Conservation (phyloP, 2,329 filamentous ascomycete genomes). For the Ascochyta viciae-villosae region DNA sequence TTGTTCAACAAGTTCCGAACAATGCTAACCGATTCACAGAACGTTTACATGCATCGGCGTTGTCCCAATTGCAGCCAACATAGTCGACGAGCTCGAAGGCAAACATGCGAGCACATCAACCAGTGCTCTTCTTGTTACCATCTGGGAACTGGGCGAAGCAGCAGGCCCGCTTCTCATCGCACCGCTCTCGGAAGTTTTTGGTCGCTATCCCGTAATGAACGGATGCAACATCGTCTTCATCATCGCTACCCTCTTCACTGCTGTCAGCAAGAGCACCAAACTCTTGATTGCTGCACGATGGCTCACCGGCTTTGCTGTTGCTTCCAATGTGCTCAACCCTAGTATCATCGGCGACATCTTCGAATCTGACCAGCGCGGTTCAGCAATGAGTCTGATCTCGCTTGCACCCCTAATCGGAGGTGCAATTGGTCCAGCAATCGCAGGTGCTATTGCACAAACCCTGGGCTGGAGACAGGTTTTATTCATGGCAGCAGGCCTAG, state of each 20-base stretch:
- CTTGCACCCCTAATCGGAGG: conserved; percentile 66
- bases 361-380: conserved; percentile 62
- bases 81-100: conserved; percentile 42
- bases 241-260: conserved; percentile 49
- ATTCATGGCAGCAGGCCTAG: conserved; percentile 59
- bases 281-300: conserved; percentile 53
- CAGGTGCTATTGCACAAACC: conserved; percentile 61
- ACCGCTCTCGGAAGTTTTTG: conserved; percentile 44
- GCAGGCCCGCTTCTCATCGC: conserved; percentile 45
- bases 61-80: conserved; percentile 41
- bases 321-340: conserved; percentile 65
- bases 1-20: neutral
- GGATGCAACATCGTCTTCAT: conserved; percentile 55
- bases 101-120: conserved; percentile 31
- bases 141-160: conserved; percentile 48
- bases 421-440: conserved; percentile 63
- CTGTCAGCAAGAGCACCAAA: conserved; percentile 46
- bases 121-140: conserved; percentile 44
- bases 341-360: conserved; percentile 71
- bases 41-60: conserved; percentile 51
- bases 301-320: conserved; percentile 54
- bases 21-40: conserved; percentile 27
- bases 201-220: conserved; percentile 44
- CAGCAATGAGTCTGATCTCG: conserved; percentile 64
- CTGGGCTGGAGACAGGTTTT: conserved; percentile 64